Conservation (phyloP, 805 yeast species). For the Saccharomycopsis malanga region DNA sequence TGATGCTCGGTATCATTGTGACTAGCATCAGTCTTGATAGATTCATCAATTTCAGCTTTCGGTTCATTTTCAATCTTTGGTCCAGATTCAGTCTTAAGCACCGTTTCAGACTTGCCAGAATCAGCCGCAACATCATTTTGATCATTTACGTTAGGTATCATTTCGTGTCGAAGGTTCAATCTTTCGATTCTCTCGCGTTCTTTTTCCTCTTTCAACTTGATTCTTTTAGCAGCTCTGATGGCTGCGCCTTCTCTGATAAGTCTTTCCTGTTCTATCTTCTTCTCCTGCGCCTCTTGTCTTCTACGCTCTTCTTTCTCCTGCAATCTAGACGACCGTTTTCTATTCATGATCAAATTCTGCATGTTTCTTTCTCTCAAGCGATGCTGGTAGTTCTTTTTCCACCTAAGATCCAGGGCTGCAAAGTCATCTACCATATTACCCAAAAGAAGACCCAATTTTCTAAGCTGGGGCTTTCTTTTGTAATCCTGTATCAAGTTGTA, state of each 20-base stretch:
- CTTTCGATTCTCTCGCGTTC: constrained; percentile 5
- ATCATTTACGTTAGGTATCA: no score
- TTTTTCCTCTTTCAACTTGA: constrained; percentile 15
- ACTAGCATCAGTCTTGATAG: no score
- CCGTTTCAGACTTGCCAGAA: no score
- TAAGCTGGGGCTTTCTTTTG: constrained; percentile 24
- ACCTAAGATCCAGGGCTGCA: constrained; percentile 41
- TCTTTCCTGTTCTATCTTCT: constrained; percentile 12
- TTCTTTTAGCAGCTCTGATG: constrained; percentile 20
- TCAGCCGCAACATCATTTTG: no score
- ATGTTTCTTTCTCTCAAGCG: constrained; percentile 58
- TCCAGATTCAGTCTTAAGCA: no score
- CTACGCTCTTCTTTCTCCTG: constrained; percentile 62
- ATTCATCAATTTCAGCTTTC: no score
- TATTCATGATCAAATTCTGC: constrained; percentile 53
- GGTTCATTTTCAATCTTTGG: no score
- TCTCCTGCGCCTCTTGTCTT: constrained; percentile 38
- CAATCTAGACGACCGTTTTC: constrained; percentile 69
- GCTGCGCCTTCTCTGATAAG: constrained; percentile 18
- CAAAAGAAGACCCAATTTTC: constrained; percentile 29
- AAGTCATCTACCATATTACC: constrained; percentile 31
- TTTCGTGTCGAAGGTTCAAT: no score
- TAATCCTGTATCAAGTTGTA: constrained; percentile 30
- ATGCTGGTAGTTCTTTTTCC: constrained; percentile 46
- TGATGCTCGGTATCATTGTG: no score